Evolutionary conservation across 2,329 filamentous ascomycete species (phyloP), one percentile per base, ranked within the genome.

Genomic region (Didymellaceae sp.): DNA sequence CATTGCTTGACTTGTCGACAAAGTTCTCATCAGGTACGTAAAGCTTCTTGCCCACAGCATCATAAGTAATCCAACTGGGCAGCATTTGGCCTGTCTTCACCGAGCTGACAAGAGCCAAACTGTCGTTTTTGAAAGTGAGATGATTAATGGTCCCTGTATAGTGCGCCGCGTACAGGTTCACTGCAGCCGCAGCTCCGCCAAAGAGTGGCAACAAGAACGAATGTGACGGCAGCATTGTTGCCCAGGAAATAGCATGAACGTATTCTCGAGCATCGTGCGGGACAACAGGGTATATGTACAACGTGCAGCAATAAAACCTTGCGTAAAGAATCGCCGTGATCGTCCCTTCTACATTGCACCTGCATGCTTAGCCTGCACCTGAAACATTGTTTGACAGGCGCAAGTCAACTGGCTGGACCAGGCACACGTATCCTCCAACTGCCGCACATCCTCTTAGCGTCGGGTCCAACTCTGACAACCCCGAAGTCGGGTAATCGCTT

Each of bases 61-160:
- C 68, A 17, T 65, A 71, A 14, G 67, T 69, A 3, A 71, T 63
- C 67, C 67, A 71, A 24, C 62, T 66, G 10, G 67, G 65, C 20
- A 70, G 41, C 6, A 45, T 58, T 45, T 69, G 68, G 2, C 61
- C 61, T 2, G 64, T 60, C 24, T 55, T 60, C 5, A 45, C 54
- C 13, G 62, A 61, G 33, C 50, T 59, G 16, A 54, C 63, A 47
- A 68, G 26, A 9, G 55, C 59, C 52, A 71, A 52, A 8, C 62
- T 59, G 14, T 47, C 55, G 31, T 57, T 58, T 41, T 51, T 58
- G 51, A 71, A 67, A 7, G 59, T 58, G 22, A 71, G 55, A 26
- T 64, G 60, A 46, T 65, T 68, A 46, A 69, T 57, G 3, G 62
- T 68, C 14, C 66, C 66, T 5, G 63, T 62, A 44, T 70, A 70